Base-by-base conservation (phyloP, 2,329 filamentous ascomycete genomes). In the Hysterium pulicare region DNA sequence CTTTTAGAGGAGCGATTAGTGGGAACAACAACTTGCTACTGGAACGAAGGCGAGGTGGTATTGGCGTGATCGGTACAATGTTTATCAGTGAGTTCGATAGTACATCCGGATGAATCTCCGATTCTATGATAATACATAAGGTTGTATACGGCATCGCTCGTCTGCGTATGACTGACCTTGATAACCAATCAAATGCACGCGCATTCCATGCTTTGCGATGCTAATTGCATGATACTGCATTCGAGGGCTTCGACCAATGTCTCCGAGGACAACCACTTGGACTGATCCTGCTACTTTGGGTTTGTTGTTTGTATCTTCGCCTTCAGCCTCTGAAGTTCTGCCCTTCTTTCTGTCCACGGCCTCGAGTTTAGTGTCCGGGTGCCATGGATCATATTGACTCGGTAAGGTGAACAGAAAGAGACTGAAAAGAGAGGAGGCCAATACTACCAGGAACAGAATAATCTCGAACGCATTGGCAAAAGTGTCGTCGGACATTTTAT, bases 161-260 rank as follows among this genome's bases (percentile, higher is more conserved):
- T 33, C 5, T 6, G 28, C 30, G 31, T 35, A 20, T 22, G 11
- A 20, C 33, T 28, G 13, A 90, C 89, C 88, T 62, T 84, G 76
- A 63, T 96, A 97, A 34, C 91, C 93, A 54, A 98, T 84, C 10
- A 98, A 72, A 62, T 91, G 83, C 16, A 96, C 91, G 24, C 77
- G 76, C 5, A 83, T 85, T 19, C 88, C 88, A 59, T 90, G 83
- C 57, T 84, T 86, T 31, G 89, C 88, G 58, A 97, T 83, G 64
- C 91, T 97, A 54, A 95, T 74, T 16, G 91, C 91, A 77, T 98
- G 93, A 58, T 98, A 97, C 62, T 97, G 90, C 91, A 98, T 98
- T 43, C 93, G 88, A 38, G 93, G 93, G 63, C 91, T 97, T 34
- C 90, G 82, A 30, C 93, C 93, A 64, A 98, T 90, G 61, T 98